A percentile compares a stretch with the other conserved stretches of the same genome.
Evolutionary conservation across 306 rosid genomes (phyloP).

Genomic region (Cercis canadensis): DNA sequence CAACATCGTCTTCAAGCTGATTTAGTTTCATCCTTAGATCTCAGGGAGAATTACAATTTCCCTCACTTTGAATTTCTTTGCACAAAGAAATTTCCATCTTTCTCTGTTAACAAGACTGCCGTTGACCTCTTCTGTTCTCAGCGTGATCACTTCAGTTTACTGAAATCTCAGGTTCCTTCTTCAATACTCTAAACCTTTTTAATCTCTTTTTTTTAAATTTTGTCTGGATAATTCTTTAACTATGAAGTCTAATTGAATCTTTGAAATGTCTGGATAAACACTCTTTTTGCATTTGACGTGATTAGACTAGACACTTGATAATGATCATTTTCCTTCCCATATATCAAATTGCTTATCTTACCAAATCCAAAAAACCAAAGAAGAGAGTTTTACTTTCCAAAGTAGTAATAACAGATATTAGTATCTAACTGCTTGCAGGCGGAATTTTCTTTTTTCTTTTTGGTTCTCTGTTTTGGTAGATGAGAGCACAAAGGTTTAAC

Average conservation of each 20-base stretch:
- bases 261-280: neutral
- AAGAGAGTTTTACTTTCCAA: no score
- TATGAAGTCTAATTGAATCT: neutral
- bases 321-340: neutral
- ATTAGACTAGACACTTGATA: no score
- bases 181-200: neutral
- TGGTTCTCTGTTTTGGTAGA: no score
- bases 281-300: neutral
- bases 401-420: no score
- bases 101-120: conserved; percentile 45
- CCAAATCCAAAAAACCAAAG: no score
- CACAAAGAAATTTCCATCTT: conserved; percentile 7
- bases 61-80: conserved; percentile 53
- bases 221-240: neutral
- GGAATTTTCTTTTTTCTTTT: no score
- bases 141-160: neutral
- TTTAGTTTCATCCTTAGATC: conserved; percentile 38
- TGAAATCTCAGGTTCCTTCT: conserved; percentile 42
- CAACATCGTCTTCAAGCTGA: neutral
- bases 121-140: conserved; percentile 35
- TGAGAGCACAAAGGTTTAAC: no score
- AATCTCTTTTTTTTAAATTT: no score
- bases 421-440: no score
- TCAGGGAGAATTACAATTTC: conserved; percentile 11
- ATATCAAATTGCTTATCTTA: no score